Conservation (phyloP, 1,284 basidiomycete species). For the Fistulina hepatica region DNA sequence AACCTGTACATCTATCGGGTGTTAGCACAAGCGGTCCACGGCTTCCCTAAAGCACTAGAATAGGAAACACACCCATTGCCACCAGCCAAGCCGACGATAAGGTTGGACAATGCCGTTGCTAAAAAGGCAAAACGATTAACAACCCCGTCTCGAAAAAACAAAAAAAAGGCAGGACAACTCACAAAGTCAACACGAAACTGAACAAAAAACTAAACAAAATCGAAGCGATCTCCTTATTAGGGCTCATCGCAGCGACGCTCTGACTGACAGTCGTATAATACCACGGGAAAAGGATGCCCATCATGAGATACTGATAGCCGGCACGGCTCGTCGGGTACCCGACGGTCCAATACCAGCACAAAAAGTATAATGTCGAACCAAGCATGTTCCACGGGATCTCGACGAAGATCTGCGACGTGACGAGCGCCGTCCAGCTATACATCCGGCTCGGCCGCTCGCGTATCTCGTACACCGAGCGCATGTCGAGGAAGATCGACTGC, state of each 20-base stretch:
- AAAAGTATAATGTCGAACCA: constrained; percentile 44
- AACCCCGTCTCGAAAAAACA: neutral
- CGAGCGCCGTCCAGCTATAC: constrained; percentile 74
- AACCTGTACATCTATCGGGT: constrained; percentile 42
- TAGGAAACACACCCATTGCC: constrained; percentile 74
- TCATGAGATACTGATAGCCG: constrained; percentile 43
- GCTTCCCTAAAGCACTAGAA: neutral
- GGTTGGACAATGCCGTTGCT: constrained; percentile 60
- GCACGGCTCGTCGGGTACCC: constrained; percentile 38
- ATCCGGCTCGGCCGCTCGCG: constrained; percentile 70
- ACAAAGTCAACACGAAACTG: constrained; percentile 61
- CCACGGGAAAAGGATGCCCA: constrained; percentile 37
- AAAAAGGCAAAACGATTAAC: constrained; percentile 13
- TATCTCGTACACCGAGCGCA: constrained; percentile 55
- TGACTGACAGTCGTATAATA: constrained; percentile 50
- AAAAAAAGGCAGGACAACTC: constrained; percentile 19
- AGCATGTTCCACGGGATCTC: constrained; percentile 61
- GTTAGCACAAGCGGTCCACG: neutral
- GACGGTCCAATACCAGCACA: constrained; percentile 44
- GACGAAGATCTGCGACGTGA: constrained; percentile 49
- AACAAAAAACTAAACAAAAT: constrained; percentile 59
- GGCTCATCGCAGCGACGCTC: constrained; percentile 55
- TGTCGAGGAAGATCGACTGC: constrained; percentile 34
- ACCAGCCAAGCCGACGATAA: constrained; percentile 59
- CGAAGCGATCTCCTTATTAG: constrained; percentile 54